Evolutionary conservation across 1,284 basidiomycete species (phyloP).

Genomic region (Ceratobasidium sp.): DNA sequence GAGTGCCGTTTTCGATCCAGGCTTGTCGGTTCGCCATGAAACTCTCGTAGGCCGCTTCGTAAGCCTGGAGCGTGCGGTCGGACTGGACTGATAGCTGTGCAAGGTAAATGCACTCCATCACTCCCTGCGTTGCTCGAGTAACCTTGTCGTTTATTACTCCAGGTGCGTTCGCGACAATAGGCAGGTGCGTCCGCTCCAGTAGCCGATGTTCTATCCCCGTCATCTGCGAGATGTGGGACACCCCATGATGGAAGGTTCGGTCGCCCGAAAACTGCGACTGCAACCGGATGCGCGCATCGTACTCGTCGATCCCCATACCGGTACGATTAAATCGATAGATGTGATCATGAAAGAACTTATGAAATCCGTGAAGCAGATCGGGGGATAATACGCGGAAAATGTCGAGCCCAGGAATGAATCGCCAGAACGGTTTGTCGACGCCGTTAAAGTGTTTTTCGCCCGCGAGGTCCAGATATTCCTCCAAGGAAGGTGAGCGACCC

Average conservation of each 20-base stretch:
- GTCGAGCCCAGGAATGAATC: slow-evolving; percentile 5
- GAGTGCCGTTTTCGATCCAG: slow-evolving; percentile 23
- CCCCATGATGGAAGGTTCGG: slow-evolving; percentile 5
- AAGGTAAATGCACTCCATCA: slow-evolving; percentile 27
- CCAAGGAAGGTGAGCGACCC: not conserved
- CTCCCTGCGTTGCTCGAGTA: slow-evolving; percentile 30
- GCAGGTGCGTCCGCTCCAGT: slow-evolving; percentile 24
- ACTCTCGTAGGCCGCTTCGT: not conserved
- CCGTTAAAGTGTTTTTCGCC: slow-evolving; percentile 32
- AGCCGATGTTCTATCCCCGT: slow-evolving; percentile 35
- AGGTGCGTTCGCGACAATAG: slow-evolving; percentile 33
- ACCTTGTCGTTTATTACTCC: slow-evolving; percentile 28
- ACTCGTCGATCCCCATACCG: slow-evolving; percentile 25
- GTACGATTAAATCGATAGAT: slow-evolving; percentile 26
- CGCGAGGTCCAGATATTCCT: not conserved
- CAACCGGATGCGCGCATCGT: not conserved
- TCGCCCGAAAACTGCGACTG: slow-evolving; percentile 9
- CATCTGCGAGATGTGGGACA: slow-evolving; percentile 26
- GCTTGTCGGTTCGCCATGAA: slow-evolving; percentile 28
- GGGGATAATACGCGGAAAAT: slow-evolving; percentile 22
- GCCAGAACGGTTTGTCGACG: slow-evolving; percentile 43
- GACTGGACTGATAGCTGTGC: slow-evolving; percentile 28
- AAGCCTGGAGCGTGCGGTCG: slow-evolving; percentile 14
- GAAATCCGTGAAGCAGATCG: slow-evolving; percentile 42
- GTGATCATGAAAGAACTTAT: slow-evolving; percentile 40